Percentiles rank a stretch among this genome's conserved stretches.
These are phyloP conservation scores for Wickerhamiella sergipiensis DNA, from an alignment of 805 yeast species.

Conservation along the genomic window DNA sequence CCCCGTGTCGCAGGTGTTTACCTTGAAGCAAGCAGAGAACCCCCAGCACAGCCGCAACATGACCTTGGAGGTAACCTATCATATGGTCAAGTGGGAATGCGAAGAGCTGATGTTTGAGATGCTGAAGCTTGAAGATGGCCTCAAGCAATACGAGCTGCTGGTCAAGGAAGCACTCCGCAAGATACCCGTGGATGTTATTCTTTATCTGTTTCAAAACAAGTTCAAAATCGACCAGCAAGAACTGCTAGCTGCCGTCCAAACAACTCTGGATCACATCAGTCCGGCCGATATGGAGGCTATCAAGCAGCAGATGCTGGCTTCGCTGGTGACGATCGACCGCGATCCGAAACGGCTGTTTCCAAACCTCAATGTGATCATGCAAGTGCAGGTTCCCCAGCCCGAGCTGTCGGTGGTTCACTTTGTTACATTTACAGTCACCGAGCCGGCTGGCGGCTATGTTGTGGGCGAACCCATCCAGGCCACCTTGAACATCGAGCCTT, in stretches of 20 bases:
- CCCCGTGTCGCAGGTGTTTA: conserved; percentile 48
- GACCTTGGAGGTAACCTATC: conserved; percentile 13
- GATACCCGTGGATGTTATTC: conserved; percentile 8
- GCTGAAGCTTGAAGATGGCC: neutral
- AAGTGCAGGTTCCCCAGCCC: conserved; percentile 51
- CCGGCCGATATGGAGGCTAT: neutral
- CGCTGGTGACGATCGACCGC: neutral
- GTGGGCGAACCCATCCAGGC: conserved; percentile 54
- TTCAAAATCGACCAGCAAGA: conserved; percentile 6
- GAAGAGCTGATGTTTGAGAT: conserved; percentile 12
- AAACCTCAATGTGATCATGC: conserved; percentile 20
- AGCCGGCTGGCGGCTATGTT: conserved; percentile 27
- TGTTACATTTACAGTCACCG: conserved; percentile 29
- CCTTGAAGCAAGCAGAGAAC: conserved; percentile 26
- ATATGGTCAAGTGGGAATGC: conserved; percentile 13
- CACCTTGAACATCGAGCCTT: conserved; percentile 31
- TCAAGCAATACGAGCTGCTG: conserved; percentile 4
- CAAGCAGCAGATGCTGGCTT: conserved; percentile 9
- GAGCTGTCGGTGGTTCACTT: conserved; percentile 45
- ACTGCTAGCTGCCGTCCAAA: neutral
- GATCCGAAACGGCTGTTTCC: conserved; percentile 3
- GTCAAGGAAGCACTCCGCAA: conserved; percentile 6
- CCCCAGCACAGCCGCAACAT: conserved; percentile 10
- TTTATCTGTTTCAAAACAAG: conserved; percentile 4
- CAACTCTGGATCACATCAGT: neutral